A percentile compares a stretch with the other conserved stretches of the same genome.
Evolutionary conservation across 768 basidiomycete species (phyloP).

Genomic region (Suillus spraguei): DNA sequence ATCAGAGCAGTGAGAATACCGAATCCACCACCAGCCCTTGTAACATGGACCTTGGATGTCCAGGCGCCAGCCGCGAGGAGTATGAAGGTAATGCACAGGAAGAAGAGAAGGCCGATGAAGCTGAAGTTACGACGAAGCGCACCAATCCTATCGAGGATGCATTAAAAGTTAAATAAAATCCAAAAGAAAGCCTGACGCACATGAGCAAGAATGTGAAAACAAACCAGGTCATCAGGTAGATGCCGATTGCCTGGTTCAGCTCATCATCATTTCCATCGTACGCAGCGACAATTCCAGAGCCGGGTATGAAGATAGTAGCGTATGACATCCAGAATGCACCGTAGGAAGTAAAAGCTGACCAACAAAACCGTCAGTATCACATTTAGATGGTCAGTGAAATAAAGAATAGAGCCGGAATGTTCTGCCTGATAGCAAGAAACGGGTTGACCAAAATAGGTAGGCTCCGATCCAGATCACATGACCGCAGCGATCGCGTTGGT

Average conservation of each 20-base stretch:
- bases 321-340: slow-evolving; percentile 92
- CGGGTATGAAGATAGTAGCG: slow-evolving; percentile 71
- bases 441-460: background rate
- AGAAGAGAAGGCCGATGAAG: slow-evolving; percentile 52
- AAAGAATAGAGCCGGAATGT: background rate
- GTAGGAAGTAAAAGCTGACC: slow-evolving; percentile 74
- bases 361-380: background rate
- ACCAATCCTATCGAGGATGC: slow-evolving; percentile 42
- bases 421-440: background rate
- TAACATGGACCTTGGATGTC: slow-evolving; percentile 21
- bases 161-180: slow-evolving; percentile 1
- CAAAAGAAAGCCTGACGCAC: slow-evolving; percentile 41
- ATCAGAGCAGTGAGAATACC: slow-evolving; percentile 49
- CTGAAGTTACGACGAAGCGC: slow-evolving; percentile 51
- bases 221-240: slow-evolving; percentile 76
- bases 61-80: slow-evolving; percentile 45
- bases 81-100: slow-evolving; percentile 55
- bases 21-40: slow-evolving; percentile 46
- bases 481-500: background rate
- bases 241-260: slow-evolving; percentile 63
- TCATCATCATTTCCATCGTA: slow-evolving; percentile 44
- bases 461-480: slow-evolving; percentile 10
- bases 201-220: slow-evolving; percentile 69
- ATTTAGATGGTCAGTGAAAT: background rate
- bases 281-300: slow-evolving; percentile 59